Percentiles rank a stretch among this genome's conserved stretches.
Conservation (phyloP, 805 yeast species). For the Blastobotrys robertii region DNA sequence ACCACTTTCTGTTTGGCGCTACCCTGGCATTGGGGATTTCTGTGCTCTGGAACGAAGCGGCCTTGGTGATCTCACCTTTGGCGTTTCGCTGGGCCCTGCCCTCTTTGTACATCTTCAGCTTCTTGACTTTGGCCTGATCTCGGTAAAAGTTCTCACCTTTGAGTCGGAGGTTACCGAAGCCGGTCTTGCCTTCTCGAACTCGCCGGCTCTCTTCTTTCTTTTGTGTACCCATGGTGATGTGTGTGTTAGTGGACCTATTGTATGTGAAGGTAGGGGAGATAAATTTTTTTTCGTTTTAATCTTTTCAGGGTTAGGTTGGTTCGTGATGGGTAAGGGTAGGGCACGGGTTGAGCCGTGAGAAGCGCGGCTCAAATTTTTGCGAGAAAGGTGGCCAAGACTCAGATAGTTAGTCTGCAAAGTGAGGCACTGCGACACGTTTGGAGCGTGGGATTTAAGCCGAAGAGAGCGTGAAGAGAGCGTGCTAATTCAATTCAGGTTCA, state of each 20-base stretch:
- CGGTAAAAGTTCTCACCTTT: slow-evolving; percentile 93
- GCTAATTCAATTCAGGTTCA: too few relatives aligned
- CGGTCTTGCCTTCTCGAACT: slow-evolving; percentile 65
- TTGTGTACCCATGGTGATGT: slow-evolving; percentile 67
- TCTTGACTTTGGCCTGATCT: slow-evolving; percentile 87
- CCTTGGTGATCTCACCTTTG: slow-evolving; percentile 75
- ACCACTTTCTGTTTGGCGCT: slow-evolving; percentile 96
- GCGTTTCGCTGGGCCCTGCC: slow-evolving; percentile 84
- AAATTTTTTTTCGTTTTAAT: too few relatives aligned
- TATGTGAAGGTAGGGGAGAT: too few relatives aligned
- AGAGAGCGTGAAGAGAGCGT: too few relatives aligned
- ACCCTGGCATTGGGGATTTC: slow-evolving; percentile 87
- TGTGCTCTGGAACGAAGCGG: slow-evolving; percentile 80
- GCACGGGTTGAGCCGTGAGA: too few relatives aligned
- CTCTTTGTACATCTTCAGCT: slow-evolving; percentile 83
- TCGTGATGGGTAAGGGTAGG: too few relatives aligned
- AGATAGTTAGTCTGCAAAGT: too few relatives aligned
- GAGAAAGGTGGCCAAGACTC: too few relatives aligned
- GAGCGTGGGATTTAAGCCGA: too few relatives aligned
- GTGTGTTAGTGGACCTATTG: background rate
- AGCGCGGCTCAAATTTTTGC: too few relatives aligned
- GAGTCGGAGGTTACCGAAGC: slow-evolving; percentile 85
- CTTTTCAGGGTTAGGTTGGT: too few relatives aligned
- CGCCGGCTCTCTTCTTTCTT: slow-evolving; percentile 89
- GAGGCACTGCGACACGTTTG: too few relatives aligned